Evolutionary conservation across 2,329 filamentous ascomycete species (phyloP), one percentile per base, ranked within the genome.

Genomic region (Ophiostoma pallidulum): DNA sequence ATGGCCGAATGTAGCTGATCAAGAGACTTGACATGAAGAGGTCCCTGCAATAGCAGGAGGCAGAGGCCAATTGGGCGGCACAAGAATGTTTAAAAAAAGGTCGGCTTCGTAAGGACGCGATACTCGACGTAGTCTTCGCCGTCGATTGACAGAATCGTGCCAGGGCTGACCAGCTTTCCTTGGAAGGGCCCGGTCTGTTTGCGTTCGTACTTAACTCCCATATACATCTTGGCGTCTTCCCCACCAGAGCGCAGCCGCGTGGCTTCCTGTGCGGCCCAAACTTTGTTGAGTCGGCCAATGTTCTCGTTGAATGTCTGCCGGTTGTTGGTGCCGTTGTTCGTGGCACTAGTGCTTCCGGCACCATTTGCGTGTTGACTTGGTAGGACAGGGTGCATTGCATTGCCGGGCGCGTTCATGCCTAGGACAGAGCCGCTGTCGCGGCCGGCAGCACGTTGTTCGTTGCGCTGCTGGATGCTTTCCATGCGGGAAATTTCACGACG

Each of bases 101-200:
- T 73, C 0, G 77, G 77, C 62, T 80, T 82, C 1, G 75, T 80
- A 22, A 83, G 69, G 2, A 83, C 76, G 2, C 78, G 72, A 53
- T 82, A 82, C 59, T 82, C 79, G 29, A 83, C 77, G 51, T 78
- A 83, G 53, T 82, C 79, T 58, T 82, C 78, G 19, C 78, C 79
- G 50, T 82, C 77, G 50, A 83, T 82, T 41, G 66, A 80, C 56
- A 82, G 72, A 19, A 82, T 77, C 9, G 72, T 73, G 5, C 78
- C 75, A 51, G 77, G 71, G 40, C 75, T 78, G 26, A 80, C 77
- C n/a, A 82, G 70, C 58, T 80, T 80, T 20, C 78, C 78, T 52
- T 72, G 67, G 50, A 82, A 81, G 0, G 77, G 77, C 0, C 79
- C 79, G 4, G 63, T 78, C 28, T 69, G 61, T 62, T 80, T 81